Percentiles rank a stretch among this genome's conserved stretches.
phyloP scores from a whole-genome alignment of 75 land plant species.

The Isoetes taiwanensis region DNA sequence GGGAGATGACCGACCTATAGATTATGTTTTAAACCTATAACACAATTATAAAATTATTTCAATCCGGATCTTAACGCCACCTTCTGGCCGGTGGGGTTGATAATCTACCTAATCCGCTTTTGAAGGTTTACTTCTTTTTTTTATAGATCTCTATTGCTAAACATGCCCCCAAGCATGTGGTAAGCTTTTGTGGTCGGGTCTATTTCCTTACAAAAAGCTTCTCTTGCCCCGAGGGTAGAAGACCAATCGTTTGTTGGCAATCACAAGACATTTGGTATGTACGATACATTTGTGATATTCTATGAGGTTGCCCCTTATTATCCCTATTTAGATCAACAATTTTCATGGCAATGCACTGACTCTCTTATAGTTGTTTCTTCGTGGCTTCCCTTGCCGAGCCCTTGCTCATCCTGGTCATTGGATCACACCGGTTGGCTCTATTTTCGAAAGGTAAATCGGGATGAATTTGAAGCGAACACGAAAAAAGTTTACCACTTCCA shows the following conservation, averaged over 20 bases:
- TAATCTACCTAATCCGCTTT: constrained; percentile 21
- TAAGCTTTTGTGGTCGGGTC: not conserved
- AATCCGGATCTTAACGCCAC: constrained; percentile 32
- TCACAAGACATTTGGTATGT: constrained; percentile 29
- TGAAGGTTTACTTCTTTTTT: constrained; percentile 9
- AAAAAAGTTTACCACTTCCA: not conserved
- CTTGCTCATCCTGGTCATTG: constrained; percentile 35
- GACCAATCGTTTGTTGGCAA: constrained; percentile 29
- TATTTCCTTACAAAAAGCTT: too few species aligned
- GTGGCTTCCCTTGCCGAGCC: constrained; percentile 26
- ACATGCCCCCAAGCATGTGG: not conserved
- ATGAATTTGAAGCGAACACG: not conserved
- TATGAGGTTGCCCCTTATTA: constrained; percentile 19
- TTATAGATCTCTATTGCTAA: not conserved
- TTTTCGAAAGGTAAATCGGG: constrained; percentile 26
- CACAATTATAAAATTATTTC: not conserved
- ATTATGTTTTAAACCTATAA: not conserved
- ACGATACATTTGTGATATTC: constrained; percentile 25
- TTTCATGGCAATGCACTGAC: not conserved
- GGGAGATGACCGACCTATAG: too few species aligned
- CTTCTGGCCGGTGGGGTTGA: constrained; percentile 24
- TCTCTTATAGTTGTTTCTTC: constrained; percentile 15
- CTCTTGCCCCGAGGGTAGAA: too few species aligned
- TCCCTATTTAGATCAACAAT: not conserved
- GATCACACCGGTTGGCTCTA: constrained; percentile 12